phyloP scores from a whole-genome alignment of 192 early-diverging fungal species.

The Backusella morwellensis region DNA sequence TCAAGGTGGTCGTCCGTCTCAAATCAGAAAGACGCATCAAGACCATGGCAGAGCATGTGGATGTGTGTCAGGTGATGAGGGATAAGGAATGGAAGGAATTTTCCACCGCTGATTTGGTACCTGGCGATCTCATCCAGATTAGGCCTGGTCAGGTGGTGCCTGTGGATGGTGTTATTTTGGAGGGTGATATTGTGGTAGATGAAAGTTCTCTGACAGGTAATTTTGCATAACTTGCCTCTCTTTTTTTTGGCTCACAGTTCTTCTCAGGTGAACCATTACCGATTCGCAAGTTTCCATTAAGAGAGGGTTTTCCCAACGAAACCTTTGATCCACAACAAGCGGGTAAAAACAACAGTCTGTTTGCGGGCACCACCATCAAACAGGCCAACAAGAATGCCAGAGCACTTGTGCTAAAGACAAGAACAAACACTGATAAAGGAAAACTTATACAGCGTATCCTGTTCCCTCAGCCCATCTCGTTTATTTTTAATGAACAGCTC shows the following conservation, averaged over 20 bases:
- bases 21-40: constrained; percentile 54
- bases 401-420: constrained; percentile 46
- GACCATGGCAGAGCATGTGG: constrained; percentile 51
- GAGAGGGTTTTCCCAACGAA: constrained; percentile 23
- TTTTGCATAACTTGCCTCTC: no score
- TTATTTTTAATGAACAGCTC: constrained; percentile 73
- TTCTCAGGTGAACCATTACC: constrained; percentile 54
- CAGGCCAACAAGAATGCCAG: constrained; percentile 41
- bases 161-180: constrained; percentile 53
- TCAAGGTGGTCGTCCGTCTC: constrained; percentile 47
- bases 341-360: constrained; percentile 39
- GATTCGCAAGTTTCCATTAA: constrained; percentile 59
- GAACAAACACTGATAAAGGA: constrained; percentile 57
- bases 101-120: constrained; percentile 54
- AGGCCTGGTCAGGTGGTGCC: constrained; percentile 34
- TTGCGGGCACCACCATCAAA: constrained; percentile 55
- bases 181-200: constrained; percentile 58
- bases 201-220: constrained; percentile 57
- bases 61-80: constrained; percentile 44
- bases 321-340: constrained; percentile 4
- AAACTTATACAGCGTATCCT: constrained; percentile 67
- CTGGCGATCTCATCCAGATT: constrained; percentile 62
- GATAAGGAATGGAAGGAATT: constrained; percentile 49
- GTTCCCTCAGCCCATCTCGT: constrained; percentile 62
- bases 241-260: background rate